phyloP scores from a whole-genome alignment of 192 early-diverging fungal species.

The Dimargaris cristalligena region DNA sequence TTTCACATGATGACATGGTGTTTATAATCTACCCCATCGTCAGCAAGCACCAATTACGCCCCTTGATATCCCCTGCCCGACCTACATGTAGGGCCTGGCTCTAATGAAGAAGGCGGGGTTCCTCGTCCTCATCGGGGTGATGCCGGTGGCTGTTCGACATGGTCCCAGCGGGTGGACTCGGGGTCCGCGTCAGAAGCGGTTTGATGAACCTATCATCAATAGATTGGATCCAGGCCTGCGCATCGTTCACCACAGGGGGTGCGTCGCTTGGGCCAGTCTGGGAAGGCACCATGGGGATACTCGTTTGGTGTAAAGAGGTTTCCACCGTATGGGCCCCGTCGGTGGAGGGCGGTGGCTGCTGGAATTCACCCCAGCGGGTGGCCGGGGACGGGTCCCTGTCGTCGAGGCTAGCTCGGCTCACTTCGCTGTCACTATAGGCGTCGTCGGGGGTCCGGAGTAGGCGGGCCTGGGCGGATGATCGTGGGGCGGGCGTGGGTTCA shows the following conservation, averaged over 20 bases:
- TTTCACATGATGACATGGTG: not conserved
- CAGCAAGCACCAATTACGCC: not conserved
- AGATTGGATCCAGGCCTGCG: slow-evolving; percentile 2
- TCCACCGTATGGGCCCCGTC: no score
- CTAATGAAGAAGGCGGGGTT: not conserved
- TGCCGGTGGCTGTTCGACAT: not conserved
- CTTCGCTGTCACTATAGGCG: not conserved
- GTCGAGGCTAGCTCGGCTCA: not conserved
- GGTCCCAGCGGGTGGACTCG: not conserved
- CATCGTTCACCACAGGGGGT: not conserved
- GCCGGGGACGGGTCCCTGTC: not conserved
- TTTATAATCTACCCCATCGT: not conserved
- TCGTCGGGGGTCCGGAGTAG: not conserved
- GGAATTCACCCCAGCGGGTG: not conserved
- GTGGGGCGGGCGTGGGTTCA: slow-evolving; percentile 23
- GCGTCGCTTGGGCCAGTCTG: no score
- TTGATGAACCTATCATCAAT: slow-evolving; percentile 10
- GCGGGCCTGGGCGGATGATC: not conserved
- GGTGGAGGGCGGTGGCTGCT: no score
- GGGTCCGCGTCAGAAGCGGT: slow-evolving; percentile 1
- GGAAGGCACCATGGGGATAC: no score
- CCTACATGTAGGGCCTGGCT: not conserved
- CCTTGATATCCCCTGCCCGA: not conserved
- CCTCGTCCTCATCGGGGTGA: not conserved
- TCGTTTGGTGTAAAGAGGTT: no score